These are phyloP conservation scores for Lipomyces sp. DNA, from an alignment of 805 yeast genomes.

Conservation along the genomic window DNA sequence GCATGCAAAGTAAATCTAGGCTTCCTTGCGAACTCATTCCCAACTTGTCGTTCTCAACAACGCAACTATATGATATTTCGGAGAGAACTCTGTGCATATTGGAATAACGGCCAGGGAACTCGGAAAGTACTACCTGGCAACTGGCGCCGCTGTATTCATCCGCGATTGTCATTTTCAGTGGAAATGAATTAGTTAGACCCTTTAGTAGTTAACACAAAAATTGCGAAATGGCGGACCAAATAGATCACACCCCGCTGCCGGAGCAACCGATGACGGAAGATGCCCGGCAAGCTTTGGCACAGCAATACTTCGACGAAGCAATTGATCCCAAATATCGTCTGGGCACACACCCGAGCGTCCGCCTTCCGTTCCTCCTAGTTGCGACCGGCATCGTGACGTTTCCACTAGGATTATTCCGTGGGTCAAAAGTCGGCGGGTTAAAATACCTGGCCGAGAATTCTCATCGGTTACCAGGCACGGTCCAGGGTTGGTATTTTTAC, in stretches of 20 bases:
- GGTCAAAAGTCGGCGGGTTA: slow-evolving; percentile 60
- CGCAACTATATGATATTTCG: too few species aligned
- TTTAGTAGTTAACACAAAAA: neutral
- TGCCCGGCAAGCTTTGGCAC: neutral
- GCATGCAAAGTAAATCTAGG: too few species aligned
- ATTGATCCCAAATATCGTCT: slow-evolving; percentile 14
- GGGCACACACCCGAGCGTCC: slow-evolving; percentile 16
- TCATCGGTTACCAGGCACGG: slow-evolving; percentile 74
- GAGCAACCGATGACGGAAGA: neutral
- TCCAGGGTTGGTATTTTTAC: slow-evolving; percentile 87
- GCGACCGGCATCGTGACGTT: slow-evolving; percentile 37
- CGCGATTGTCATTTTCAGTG: neutral
- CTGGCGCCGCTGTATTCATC: neutral
- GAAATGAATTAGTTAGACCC: neutral
- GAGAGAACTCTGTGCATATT: too few species aligned
- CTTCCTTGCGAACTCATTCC: too few species aligned
- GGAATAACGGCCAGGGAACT: too few species aligned
- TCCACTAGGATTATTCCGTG: slow-evolving; percentile 59
- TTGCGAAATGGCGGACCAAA: neutral
- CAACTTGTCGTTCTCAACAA: too few species aligned
- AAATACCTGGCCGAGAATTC: slow-evolving; percentile 78
- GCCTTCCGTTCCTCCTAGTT: slow-evolving; percentile 21
- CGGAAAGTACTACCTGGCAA: neutral
- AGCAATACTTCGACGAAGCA: neutral
- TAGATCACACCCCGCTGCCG: neutral